Conservation (phyloP, 2,329 filamentous ascomycete species). For the Fusarium napiforme region DNA sequence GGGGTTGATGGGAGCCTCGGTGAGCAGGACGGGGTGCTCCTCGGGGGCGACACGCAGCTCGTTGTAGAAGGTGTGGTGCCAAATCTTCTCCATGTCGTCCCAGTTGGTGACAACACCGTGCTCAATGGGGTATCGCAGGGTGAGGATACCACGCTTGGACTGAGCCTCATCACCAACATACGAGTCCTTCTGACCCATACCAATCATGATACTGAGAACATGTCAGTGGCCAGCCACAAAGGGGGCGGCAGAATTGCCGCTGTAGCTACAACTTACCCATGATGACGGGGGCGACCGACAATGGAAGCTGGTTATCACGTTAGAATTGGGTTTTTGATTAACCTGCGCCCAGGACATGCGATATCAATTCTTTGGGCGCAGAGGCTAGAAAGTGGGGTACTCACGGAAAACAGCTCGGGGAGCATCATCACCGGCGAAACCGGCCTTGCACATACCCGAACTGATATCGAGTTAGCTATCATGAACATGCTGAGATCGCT, state of each 20-base stretch:
- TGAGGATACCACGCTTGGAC: constrained; percentile 99
- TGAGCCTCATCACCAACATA: constrained; percentile 99
- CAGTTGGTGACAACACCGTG: constrained; percentile 99
- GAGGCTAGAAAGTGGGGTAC: constrained; percentile 57
- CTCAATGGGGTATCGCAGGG: constrained; percentile 99
- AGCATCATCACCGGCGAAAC: constrained; percentile 99
- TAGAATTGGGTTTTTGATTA: constrained; percentile 46
- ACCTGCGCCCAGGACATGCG: constrained; percentile 18
- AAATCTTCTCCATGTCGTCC: constrained; percentile 99
- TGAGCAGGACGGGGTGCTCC: constrained; percentile 99
- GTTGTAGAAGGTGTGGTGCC: constrained; percentile 99
- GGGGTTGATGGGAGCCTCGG: constrained; percentile 99
- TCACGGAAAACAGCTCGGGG: constrained; percentile 99
- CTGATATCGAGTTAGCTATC: constrained; percentile 65
- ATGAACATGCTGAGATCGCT: neutral
- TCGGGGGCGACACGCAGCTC: constrained; percentile 99
- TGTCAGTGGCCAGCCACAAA: constrained; percentile 31
- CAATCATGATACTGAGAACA: constrained; percentile 94
- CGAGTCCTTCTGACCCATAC: constrained; percentile 99
- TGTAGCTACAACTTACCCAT: constrained; percentile 80
- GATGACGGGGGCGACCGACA: constrained; percentile 98
- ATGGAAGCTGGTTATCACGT: constrained; percentile 81
- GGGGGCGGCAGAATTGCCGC: constrained; percentile 20
- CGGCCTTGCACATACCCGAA: constrained; percentile 99
- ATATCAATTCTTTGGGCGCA: constrained; percentile 36